Percentiles rank a stretch among this genome's conserved stretches.
Evolutionary conservation across 169 alveolate species (phyloP).

Genomic region (Cryptosporidium canis): DNA sequence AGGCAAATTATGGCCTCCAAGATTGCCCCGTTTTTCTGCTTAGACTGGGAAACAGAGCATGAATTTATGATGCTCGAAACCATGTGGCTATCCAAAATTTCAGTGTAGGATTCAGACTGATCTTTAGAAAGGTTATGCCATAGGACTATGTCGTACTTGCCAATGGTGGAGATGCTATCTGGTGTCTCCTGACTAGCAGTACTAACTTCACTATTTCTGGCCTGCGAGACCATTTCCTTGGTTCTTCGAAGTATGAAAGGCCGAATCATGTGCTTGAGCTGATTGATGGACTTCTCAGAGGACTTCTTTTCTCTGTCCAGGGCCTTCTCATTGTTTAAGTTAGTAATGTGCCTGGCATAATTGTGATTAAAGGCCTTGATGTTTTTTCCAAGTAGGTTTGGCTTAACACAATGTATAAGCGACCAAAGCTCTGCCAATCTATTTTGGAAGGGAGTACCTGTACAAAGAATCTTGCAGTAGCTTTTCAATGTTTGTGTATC

Average conservation of each 20-base stretch:
- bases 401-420: slow-evolving; percentile 59
- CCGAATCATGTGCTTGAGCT: slow-evolving; percentile 20
- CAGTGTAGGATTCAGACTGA: slow-evolving; percentile 69
- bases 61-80: slow-evolving; percentile 7
- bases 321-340: background rate
- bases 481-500: slow-evolving; percentile 72
- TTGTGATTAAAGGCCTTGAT: slow-evolving; percentile 31
- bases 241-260: slow-evolving; percentile 75
- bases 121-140: slow-evolving; percentile 77
- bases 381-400: slow-evolving; percentile 80
- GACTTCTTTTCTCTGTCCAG: slow-evolving; percentile 17
- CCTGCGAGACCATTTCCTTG: slow-evolving; percentile 54
- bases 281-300: slow-evolving; percentile 18
- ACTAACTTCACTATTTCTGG: background rate
- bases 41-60: background rate
- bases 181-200: background rate
- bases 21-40: slow-evolving; percentile 62
- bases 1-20: slow-evolving; percentile 68
- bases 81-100: slow-evolving; percentile 68
- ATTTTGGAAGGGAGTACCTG: slow-evolving; percentile 74
- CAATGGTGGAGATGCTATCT: slow-evolving; percentile 3
- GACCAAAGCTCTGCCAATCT: slow-evolving; percentile 54
- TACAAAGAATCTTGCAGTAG: slow-evolving; percentile 75
- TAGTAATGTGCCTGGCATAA: slow-evolving; percentile 12
- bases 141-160: slow-evolving; percentile 77